Evolutionary conservation across 1,284 basidiomycete species (phyloP).

Genomic region (Kalmanozyma brasiliensis): DNA sequence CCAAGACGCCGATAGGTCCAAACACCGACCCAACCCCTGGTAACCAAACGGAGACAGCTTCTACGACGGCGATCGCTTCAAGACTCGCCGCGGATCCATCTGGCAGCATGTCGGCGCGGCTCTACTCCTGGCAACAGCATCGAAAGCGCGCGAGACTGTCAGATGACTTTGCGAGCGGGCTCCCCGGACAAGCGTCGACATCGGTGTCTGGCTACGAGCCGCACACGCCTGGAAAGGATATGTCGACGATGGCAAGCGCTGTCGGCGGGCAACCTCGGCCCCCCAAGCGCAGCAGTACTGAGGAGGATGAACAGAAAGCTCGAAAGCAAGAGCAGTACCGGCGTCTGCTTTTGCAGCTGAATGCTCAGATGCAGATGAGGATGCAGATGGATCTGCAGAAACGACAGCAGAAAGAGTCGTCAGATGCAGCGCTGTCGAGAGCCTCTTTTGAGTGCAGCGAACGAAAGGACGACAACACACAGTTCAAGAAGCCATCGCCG

Average conservation of each 20-base stretch:
- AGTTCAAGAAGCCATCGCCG: slow-evolving; percentile 6
- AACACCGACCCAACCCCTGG: background rate
- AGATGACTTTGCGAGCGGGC: background rate
- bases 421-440: slow-evolving; percentile 1
- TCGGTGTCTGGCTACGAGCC: background rate
- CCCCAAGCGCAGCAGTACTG: slow-evolving; percentile 4
- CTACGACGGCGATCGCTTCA: background rate
- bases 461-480: background rate
- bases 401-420: slow-evolving; percentile 20
- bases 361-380: slow-evolving; percentile 26
- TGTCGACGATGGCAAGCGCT: background rate
- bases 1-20: background rate
- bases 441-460: background rate
- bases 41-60: background rate
- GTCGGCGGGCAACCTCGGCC: background rate
- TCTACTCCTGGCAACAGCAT: slow-evolving; percentile 21
- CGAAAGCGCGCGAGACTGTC: slow-evolving; percentile 15
- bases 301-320: slow-evolving; percentile 22
- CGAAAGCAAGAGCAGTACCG: slow-evolving; percentile 32
- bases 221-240: background rate
- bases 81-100: background rate
- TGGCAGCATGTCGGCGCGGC: slow-evolving; percentile 10
- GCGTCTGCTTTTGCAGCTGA: slow-evolving; percentile 19
- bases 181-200: background rate
- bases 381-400: slow-evolving; percentile 29